Evolutionary conservation across 139 green algal species (phyloP).

Genomic region (Closterium sp.): DNA sequence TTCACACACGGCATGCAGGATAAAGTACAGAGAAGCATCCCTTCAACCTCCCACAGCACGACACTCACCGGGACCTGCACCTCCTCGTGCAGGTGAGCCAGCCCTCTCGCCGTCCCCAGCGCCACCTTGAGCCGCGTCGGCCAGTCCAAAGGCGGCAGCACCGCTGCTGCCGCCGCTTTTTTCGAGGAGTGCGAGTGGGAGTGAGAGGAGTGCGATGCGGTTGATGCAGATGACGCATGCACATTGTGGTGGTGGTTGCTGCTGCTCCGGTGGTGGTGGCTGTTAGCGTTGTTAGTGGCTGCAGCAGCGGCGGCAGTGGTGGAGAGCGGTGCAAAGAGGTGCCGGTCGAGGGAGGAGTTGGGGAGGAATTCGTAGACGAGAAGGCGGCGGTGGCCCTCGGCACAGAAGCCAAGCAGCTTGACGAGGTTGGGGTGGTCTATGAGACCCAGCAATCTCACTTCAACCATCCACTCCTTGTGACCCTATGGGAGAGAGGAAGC

Average conservation of each 20-base stretch:
- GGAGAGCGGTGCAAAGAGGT: slow-evolving; percentile 9
- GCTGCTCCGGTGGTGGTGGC: background rate
- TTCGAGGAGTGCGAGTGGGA: background rate
- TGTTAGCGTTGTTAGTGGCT: background rate
- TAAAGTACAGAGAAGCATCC: background rate
- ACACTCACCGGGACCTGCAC: background rate
- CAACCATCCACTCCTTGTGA: slow-evolving; percentile 45
- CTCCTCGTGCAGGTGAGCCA: slow-evolving; percentile 3
- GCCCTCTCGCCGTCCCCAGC: slow-evolving; percentile 21
- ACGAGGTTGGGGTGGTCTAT: slow-evolving; percentile 45
- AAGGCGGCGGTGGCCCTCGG: slow-evolving; percentile 31
- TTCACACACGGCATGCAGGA: background rate
- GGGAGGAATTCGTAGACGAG: slow-evolving; percentile 49
- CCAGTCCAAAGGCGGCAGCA: background rate
- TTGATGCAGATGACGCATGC: background rate
- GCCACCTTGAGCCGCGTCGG: slow-evolving; percentile 17
- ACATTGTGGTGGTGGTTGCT: background rate
- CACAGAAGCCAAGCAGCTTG: slow-evolving; percentile 44
- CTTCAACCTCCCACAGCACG: background rate
- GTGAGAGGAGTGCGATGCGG: background rate
- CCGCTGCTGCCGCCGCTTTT: background rate
- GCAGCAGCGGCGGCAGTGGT: background rate
- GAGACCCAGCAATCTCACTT: slow-evolving; percentile 23
- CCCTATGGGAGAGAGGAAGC: background rate
- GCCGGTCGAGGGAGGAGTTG: slow-evolving; percentile 29